Base-by-base conservation (phyloP, 1,284 basidiomycete genomes). In the Ustilago shanxiensis region DNA sequence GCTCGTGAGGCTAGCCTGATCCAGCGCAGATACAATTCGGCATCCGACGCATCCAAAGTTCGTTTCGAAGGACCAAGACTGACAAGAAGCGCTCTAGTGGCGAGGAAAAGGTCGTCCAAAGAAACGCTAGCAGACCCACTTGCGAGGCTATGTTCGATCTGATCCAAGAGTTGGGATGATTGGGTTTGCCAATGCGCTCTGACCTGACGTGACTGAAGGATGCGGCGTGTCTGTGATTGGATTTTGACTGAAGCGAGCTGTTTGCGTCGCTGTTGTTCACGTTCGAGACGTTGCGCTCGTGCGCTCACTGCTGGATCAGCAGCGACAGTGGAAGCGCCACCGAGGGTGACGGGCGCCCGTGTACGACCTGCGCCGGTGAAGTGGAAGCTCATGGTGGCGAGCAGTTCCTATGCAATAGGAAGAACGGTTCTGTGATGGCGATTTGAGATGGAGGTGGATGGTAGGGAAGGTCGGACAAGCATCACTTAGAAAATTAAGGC, bases 281-380 rank as follows among this genome's bases (percentile, higher is more conserved):
- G 62, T 44, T 69, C 66, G 51, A 69, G 37, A 22, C 74, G 65
- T 37, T 77, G 64, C 9, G 56, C 66, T 47, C 66, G 60, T 57
- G 74, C 74, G 54, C 65, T 72, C 28, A 37, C 56, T n/a, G 70
- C 74, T 11, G 70, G 74, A 50, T 77, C 69, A 29, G 56, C 59
- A 3, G 65, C 39, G n/a, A 56, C 28, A 6, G 66, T 62, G 26
- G 77, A 73, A 4, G 65, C 54, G 52, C 72, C 72, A 44, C 78
- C 78, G 24, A 77, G 72, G 18, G 66, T 72, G 49, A 80, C 76
- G 9, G 60, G 55, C 18, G 70, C 63, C 22, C 61, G 56, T 22
- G 75, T 55, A 10, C 68, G 62, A 26, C 68, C 62, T 29, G 69
- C 66, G 50, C 78, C 78, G 2, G 75, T 80, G 60, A 80, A 80